Evolutionary conservation across 257 asterid genomes (phyloP), one percentile per base, ranked within the genome.

Genomic region (Solanum piurae): DNA sequence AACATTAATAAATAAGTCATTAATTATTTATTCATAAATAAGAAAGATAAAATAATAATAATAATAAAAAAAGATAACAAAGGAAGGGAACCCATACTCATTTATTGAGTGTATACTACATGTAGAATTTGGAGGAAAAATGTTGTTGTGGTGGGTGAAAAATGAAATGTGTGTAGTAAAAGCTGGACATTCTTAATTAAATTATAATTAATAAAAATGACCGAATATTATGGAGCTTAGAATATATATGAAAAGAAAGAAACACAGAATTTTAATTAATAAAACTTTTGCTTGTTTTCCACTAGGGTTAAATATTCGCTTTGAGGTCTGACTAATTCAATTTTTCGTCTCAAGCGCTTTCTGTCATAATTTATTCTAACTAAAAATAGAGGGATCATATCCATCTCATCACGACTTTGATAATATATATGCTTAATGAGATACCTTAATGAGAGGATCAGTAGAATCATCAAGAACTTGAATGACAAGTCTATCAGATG

Each of bases 391-490:
- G 3, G 0, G 3, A 71, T 71, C 7, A 3, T 72, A 72, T 8
- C 3, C 13, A 72, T 72, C 2, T 25, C 1, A 71, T 0, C 42
- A 33, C 2, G 3, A 55, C 25, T 55, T n/a, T 1, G 11, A 52
- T 52, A 52, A 52, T 52, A 7, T 20, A 55, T 55, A 55, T 55
- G 64, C 25, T 20, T 55, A 55, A 55, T 55, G 25, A 46, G 66
- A 58, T 93, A 95, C 98, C 99, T 96, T 96, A 86, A 93, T 88
- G 13, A 87, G 7, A 9, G 89, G 92, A 83, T 96, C 99, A 18
- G 98, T 96, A 9, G 99, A 96, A 89, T 96, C 99, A 89, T 95
- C 98, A 83, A 96, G 93, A 13, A 96, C 99, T 91, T 96, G 99
- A 91, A 96, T 95, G 77, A 96, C 97, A 44, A 96, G 91, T 89